Conservation (phyloP, 305 asterid species). For the Fraxinus paxiana region DNA sequence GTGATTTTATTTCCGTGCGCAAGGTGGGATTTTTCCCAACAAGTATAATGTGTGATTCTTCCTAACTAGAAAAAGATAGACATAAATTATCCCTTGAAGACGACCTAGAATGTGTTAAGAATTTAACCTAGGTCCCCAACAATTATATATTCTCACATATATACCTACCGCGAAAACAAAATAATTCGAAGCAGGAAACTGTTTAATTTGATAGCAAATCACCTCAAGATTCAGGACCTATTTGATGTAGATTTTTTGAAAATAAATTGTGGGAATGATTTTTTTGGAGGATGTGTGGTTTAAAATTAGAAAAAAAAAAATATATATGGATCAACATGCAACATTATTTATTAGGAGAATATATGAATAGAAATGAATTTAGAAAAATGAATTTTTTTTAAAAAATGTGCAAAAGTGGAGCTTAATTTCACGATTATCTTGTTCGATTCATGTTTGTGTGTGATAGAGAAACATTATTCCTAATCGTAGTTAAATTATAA, state of each 20-base stretch:
- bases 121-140: neutral
- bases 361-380: neutral
- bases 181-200: neutral
- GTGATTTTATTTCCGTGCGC: neutral
- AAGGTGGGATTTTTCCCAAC: neutral
- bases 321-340: neutral
- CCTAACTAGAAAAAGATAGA: neutral
- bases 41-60: neutral
- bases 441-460: neutral
- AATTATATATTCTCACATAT: neutral
- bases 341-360: neutral
- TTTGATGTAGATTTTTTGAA: neutral
- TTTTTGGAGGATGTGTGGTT: neutral
- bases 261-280: neutral
- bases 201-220: neutral
- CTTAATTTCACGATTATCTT: neutral
- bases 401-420: neutral
- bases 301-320: neutral
- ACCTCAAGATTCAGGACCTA: neutral
- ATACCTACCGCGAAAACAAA: neutral
- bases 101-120: neutral
- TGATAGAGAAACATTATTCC: neutral
- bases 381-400: neutral
- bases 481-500: neutral
- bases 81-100: neutral